Evolutionary conservation across 2,329 filamentous ascomycete species (phyloP).

Genomic region (Monosporascus cannonballus): DNA sequence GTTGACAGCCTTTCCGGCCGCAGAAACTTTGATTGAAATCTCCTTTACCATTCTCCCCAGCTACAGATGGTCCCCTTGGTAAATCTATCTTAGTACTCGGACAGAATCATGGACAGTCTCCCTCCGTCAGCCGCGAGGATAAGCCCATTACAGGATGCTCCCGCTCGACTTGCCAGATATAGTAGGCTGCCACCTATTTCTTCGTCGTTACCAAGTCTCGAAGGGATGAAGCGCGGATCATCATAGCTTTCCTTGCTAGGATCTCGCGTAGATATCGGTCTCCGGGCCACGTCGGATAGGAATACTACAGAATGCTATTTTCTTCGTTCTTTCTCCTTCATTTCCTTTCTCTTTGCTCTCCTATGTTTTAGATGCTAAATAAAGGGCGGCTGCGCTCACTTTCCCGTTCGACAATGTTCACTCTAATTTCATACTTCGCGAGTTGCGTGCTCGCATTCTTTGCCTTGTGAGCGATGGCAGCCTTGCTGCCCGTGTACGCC

Average conservation of each 20-base stretch:
- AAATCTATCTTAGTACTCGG: conserved; percentile 14
- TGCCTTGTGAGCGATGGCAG: conserved; percentile 19
- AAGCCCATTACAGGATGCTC: conserved; percentile 22
- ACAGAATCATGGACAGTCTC: conserved; percentile 15
- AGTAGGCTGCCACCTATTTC: conserved; percentile 23
- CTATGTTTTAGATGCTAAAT: not conserved
- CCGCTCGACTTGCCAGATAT: conserved; percentile 22
- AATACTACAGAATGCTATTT: conserved; percentile 14
- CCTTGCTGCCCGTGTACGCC: conserved; percentile 20
- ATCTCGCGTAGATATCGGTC: conserved; percentile 13
- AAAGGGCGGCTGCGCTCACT: conserved; percentile 13
- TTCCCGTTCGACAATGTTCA: conserved; percentile 23
- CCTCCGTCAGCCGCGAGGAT: conserved; percentile 22
- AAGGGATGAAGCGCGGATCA: conserved; percentile 17
- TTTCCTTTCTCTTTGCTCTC: too few relatives aligned
- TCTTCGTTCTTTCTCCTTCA: not conserved
- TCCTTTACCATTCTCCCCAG: too few relatives aligned
- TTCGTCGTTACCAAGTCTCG: conserved; percentile 19
- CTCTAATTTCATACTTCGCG: conserved; percentile 17
- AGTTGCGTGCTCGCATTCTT: conserved; percentile 23
- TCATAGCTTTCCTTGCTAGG: conserved; percentile 14
- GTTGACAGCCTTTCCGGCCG: too few relatives aligned
- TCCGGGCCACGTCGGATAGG: conserved; percentile 16
- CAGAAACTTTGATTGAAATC: too few relatives aligned
- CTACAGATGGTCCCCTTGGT: too few relatives aligned